A percentile compares a stretch with the other conserved stretches of the same genome.
phyloP scores from a whole-genome alignment of 2,329 filamentous ascomycete genomes.

The Gaeumannomyces tritici region DNA sequence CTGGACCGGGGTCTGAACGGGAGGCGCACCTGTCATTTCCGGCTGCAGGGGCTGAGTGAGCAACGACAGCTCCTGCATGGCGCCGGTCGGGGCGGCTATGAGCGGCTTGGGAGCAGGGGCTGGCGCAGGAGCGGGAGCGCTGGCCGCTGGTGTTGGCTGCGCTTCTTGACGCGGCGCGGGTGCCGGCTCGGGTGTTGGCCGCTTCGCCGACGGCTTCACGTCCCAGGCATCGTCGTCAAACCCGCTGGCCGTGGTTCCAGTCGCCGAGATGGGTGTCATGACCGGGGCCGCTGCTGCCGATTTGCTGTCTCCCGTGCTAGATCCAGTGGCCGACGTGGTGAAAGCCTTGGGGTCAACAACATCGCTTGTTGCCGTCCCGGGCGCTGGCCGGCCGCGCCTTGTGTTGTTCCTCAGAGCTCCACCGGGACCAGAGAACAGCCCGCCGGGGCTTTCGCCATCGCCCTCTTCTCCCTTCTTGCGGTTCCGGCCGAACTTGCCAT shows the following conservation, averaged over 20 bases:
- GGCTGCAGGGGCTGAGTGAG: slow-evolving; percentile 43
- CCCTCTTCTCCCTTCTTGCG: slow-evolving; percentile 48
- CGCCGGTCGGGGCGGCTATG: slow-evolving; percentile 53
- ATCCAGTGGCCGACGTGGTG: slow-evolving; percentile 46
- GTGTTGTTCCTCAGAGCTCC: slow-evolving; percentile 90
- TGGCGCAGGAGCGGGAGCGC: slow-evolving; percentile 25
- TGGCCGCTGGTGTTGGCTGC: slow-evolving; percentile 22
- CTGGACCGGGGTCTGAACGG: slow-evolving; percentile 20
- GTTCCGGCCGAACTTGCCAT: slow-evolving; percentile 66
- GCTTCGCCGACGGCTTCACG: slow-evolving; percentile 69
- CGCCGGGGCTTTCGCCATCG: slow-evolving; percentile 45
- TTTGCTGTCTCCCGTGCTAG: slow-evolving; percentile 22
- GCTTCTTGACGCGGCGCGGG: slow-evolving; percentile 18
- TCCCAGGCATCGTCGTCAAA: slow-evolving; percentile 99
- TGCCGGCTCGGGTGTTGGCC: slow-evolving; percentile 9
- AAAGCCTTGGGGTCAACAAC: slow-evolving; percentile 83
- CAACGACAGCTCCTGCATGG: slow-evolving; percentile 50
- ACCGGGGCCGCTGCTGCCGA: slow-evolving; percentile 24
- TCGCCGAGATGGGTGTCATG: slow-evolving; percentile 10
- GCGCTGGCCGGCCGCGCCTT: slow-evolving; percentile 78
- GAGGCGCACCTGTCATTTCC: slow-evolving; percentile 26
- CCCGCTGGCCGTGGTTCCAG: slow-evolving; percentile 32
- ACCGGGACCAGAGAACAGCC: slow-evolving; percentile 88
- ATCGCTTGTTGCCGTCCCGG: slow-evolving; percentile 77
- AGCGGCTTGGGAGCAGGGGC: slow-evolving; percentile 21